A percentile compares a stretch with the other conserved stretches of the same genome.
Evolutionary conservation across 2,329 filamentous ascomycete genomes (phyloP).

Genomic region (Venturia aucupariae): DNA sequence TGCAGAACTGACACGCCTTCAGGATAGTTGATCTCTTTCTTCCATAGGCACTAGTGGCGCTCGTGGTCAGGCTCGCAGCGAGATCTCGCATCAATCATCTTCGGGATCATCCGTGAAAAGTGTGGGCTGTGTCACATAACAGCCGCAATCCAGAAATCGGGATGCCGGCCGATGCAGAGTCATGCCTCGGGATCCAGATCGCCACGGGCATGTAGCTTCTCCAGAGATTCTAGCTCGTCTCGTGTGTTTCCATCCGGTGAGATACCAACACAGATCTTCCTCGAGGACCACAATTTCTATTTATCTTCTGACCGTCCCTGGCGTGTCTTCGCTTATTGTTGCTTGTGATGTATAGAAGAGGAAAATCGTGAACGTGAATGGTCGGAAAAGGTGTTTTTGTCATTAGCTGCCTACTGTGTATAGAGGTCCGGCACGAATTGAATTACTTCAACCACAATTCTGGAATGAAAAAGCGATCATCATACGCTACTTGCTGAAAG

Average conservation of each 20-base stretch:
- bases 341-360: neutral
- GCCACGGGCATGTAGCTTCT: neutral
- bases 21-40: neutral
- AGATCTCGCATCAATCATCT: neutral
- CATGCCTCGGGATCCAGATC: neutral
- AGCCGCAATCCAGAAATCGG: neutral
- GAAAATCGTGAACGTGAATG: neutral
- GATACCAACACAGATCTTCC: neutral
- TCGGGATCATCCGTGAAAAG: neutral
- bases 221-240: neutral
- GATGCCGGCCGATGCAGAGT: neutral
- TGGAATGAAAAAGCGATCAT: neutral
- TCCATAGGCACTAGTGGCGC: neutral
- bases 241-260: neutral
- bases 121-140: neutral
- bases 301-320: neutral
- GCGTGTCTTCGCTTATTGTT: neutral
- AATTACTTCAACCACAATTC: neutral
- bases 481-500: neutral
- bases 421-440: neutral
- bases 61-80: neutral
- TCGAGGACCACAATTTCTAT: neutral
- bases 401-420: neutral
- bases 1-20: neutral
- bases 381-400: neutral